phyloP scores from a whole-genome alignment of 805 yeast species.

The Cyberlindnera petersonii region DNA sequence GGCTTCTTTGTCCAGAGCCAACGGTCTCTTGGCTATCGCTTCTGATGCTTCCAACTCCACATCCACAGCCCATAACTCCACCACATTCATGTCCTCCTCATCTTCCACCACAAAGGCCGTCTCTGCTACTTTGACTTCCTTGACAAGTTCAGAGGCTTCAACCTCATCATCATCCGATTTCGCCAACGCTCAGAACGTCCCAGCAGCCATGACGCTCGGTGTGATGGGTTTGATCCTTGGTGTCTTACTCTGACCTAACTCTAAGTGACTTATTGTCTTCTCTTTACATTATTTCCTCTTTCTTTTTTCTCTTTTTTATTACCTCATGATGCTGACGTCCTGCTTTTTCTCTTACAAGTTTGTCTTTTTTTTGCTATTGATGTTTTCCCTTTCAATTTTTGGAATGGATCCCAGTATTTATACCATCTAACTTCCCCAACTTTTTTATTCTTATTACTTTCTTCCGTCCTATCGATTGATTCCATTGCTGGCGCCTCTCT shows the following conservation, averaged over 20 bases:
- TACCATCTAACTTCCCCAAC: slow-evolving; percentile 1
- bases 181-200: slow-evolving; percentile 26
- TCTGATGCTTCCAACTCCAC: slow-evolving; percentile 34
- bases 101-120: slow-evolving; percentile 18
- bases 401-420: background rate
- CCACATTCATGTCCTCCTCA: slow-evolving; percentile 32
- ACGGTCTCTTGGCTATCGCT: slow-evolving; percentile 40
- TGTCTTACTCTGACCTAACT: slow-evolving; percentile 21
- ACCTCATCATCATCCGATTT: slow-evolving; percentile 32
- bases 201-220: slow-evolving; percentile 28
- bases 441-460: background rate
- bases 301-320: slow-evolving; percentile 1
- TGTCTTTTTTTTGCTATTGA: background rate
- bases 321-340: slow-evolving; percentile 5
- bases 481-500: slow-evolving; percentile 7
- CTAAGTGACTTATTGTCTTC: background rate
- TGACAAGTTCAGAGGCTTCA: slow-evolving; percentile 22
- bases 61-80: slow-evolving; percentile 29
- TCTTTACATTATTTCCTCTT: background rate
- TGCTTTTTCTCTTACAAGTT: background rate
- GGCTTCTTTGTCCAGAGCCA: slow-evolving; percentile 31
- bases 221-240: slow-evolving; percentile 28
- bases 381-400: background rate
- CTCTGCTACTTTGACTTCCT: slow-evolving; percentile 21
- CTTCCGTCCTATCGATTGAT: background rate